A percentile compares a stretch with the other conserved stretches of the same genome.
These are phyloP conservation scores for Homolaphlyctis polyrhiza DNA, from an alignment of 371 early-diverging fungal genomes.

Conservation along the genomic window DNA sequence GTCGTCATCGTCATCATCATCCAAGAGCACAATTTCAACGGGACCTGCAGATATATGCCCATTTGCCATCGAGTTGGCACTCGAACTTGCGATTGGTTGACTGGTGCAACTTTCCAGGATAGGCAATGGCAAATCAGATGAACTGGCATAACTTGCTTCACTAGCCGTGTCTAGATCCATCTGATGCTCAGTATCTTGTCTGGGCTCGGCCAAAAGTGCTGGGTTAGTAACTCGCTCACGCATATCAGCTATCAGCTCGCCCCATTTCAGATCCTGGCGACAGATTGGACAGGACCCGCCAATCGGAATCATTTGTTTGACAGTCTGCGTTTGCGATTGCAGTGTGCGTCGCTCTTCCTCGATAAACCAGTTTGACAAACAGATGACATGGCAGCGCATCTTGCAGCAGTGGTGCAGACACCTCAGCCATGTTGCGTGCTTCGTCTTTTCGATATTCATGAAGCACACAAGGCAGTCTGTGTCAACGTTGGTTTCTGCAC, in stretches of 20 bases:
- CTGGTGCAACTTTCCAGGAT: not conserved
- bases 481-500: not conserved
- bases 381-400: not conserved
- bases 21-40: not conserved
- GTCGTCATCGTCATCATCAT: not conserved
- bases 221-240: not conserved
- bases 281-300: slow-evolving; percentile 1
- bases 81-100: not conserved
- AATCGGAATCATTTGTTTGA: not conserved
- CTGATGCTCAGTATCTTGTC: too few relatives aligned
- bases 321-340: not conserved
- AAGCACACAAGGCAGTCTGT: slow-evolving; percentile 1
- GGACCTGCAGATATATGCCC: not conserved
- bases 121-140: not conserved
- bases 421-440: not conserved
- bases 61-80: not conserved
- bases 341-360: not conserved
- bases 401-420: not conserved
- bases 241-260: not conserved
- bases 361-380: not conserved
- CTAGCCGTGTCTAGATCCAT: too few relatives aligned
- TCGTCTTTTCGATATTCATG: not conserved
- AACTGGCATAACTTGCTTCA: not conserved
- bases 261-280: not conserved
- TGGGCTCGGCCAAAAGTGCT: too few relatives aligned